phyloP scores from a whole-genome alignment of 306 rosid genomes.

The Castanea sativa region DNA sequence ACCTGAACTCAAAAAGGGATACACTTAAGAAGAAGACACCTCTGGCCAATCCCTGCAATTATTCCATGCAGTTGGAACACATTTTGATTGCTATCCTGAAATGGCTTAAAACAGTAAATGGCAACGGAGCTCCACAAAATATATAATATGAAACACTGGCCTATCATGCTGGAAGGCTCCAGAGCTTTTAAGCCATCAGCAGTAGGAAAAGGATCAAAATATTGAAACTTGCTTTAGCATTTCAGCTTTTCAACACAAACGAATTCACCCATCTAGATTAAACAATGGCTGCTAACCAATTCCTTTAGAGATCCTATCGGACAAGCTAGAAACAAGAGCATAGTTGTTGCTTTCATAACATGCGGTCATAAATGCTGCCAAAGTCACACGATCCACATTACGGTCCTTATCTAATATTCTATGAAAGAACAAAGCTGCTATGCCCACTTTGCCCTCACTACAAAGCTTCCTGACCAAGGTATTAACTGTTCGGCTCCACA shows the following conservation, averaged over 20 bases:
- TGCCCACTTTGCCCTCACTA: conserved; percentile 74
- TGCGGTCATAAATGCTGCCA: conserved; percentile 76
- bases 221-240: neutral
- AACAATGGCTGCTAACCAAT: conserved; percentile 23
- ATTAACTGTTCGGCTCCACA: conserved; percentile 64
- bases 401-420: conserved; percentile 62
- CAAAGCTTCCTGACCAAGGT: conserved; percentile 80
- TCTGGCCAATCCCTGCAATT: neutral
- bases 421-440: conserved; percentile 80
- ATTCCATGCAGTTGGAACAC: neutral
- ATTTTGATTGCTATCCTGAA: neutral
- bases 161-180: neutral
- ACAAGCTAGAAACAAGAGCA: conserved; percentile 73
- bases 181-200: neutral
- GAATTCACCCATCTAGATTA: neutral
- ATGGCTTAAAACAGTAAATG: neutral
- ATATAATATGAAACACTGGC: neutral
- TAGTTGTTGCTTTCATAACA: conserved; percentile 83
- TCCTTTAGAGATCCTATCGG: conserved; percentile 58
- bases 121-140: neutral
- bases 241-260: neutral
- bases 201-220: conserved; percentile 14
- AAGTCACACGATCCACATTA: conserved; percentile 60
- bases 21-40: neutral
- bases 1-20: too few species aligned